phyloP scores from a whole-genome alignment of 371 early-diverging fungal species.

The Zychaea mexicana region DNA sequence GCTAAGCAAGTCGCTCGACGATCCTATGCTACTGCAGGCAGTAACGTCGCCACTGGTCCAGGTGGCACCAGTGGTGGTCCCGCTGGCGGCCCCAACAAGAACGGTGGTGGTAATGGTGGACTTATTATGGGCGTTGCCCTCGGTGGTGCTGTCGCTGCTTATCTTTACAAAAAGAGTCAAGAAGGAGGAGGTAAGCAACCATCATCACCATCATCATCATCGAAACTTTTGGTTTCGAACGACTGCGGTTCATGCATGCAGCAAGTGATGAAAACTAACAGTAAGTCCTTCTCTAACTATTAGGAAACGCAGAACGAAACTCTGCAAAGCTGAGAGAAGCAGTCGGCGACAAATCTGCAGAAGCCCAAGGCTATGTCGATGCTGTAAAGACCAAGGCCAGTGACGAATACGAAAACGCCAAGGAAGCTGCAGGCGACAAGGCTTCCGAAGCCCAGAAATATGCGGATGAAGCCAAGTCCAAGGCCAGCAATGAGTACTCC shows the following conservation, averaged over 20 bases:
- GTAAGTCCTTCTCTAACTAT: background rate
- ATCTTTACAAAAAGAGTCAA: conserved; percentile 9
- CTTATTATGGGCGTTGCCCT: conserved; percentile 5
- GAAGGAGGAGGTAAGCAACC: background rate
- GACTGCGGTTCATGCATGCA: too few relatives aligned
- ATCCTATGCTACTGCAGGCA: background rate
- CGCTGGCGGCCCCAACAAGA: background rate
- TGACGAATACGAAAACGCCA: background rate
- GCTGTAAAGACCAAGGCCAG: background rate
- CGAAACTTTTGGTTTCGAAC: too few relatives aligned
- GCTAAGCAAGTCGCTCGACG: conserved; percentile 8
- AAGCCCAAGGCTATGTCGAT: background rate
- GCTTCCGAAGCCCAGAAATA: too few relatives aligned
- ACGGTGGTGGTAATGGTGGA: conserved; percentile 4
- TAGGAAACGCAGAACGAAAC: background rate
- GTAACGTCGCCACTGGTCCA: background rate
- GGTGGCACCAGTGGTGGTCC: background rate
- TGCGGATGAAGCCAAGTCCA: background rate
- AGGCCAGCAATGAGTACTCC: background rate
- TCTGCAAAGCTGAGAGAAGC: background rate
- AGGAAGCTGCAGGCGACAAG: background rate
- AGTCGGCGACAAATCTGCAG: background rate
- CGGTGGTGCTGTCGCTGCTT: conserved; percentile 5
- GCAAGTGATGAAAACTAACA: too few relatives aligned
- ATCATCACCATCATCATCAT: too few relatives aligned